Evolutionary conservation across 208 protist genomes (phyloP), one percentile per base, ranked within the genome.

Genomic region (Leishmania amazonensis): DNA sequence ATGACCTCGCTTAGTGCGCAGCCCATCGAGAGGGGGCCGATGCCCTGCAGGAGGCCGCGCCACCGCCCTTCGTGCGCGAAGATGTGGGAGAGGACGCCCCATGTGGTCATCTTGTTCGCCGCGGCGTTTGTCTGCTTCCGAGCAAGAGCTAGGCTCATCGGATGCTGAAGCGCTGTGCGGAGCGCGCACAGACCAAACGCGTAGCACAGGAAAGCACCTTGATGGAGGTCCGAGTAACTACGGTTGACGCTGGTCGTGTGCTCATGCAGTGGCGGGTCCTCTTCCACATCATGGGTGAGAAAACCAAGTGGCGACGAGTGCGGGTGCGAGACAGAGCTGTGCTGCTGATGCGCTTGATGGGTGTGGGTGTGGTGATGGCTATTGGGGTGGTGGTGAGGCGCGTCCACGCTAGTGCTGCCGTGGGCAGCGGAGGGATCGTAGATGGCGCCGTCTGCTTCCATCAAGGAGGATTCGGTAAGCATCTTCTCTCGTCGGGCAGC

Each of bases 161-260:
- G 94, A 68, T 97, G 94, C 91, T 97, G 94, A 57, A 90, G 38
- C 0, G 90, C 90, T 35, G 92, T 97, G 53, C 94, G 90, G 31
- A 91, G 35, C 42, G 89, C 90, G 76, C 94, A 97, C 40, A 97
- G 83, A 28, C 65, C 70, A 28, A 93, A 91, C 73, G 90, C 89
- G 81, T 93, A 94, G 35, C 74, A 57, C 17, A 95, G 47, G 81
- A 96, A 97, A 45, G 75, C 54, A 31, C 67, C 79, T 38, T 86
- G 86, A 71, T 94, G 79, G 15, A 97, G 76, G 77, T 97, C 90
- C 4, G 87, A 90, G 85, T 95, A 97, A 82, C 89, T 89, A 28
- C 94, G 88, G 68, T 88, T 95, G 47, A 97, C 87, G 77, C 92
- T 96, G 58, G 83, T 97, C n/a, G 94, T 97, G 90, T 95, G 86